These are phyloP conservation scores for Lasiodiplodia sp. DNA, from an alignment of 2,329 filamentous ascomycete genomes.

Conservation along the genomic window DNA sequence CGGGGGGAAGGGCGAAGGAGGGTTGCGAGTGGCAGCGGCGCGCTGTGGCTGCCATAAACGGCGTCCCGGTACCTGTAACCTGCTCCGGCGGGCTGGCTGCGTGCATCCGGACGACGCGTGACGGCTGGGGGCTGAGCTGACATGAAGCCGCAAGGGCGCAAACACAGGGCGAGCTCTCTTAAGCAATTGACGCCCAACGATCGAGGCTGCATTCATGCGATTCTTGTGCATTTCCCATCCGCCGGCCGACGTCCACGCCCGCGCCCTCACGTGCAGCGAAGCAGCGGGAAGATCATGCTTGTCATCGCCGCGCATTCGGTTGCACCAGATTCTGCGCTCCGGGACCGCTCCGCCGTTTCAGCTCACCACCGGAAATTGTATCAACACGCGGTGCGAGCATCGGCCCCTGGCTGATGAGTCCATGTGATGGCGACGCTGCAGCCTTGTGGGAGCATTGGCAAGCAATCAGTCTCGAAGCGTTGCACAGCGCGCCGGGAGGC, in stretches of 20 bases:
- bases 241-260: not conserved
- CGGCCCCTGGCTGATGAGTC: slow-evolving; percentile 9
- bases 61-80: not conserved
- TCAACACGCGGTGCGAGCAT: not conserved
- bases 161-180: slow-evolving; percentile 20
- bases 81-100: slow-evolving; percentile 11
- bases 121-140: slow-evolving; percentile 18
- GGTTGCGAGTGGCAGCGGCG: slow-evolving; percentile 15
- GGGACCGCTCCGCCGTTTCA: slow-evolving; percentile 21
- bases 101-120: not conserved
- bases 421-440: slow-evolving; percentile 27
- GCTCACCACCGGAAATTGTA: slow-evolving; percentile 1
- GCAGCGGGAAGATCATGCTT: slow-evolving; percentile 25
- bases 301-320: slow-evolving; percentile 22
- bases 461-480: slow-evolving; percentile 26
- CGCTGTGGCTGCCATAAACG: slow-evolving; percentile 11
- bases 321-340: slow-evolving; percentile 26
- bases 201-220: slow-evolving; percentile 28
- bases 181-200: slow-evolving; percentile 25
- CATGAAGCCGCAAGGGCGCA: slow-evolving; percentile 3
- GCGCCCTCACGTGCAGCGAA: slow-evolving; percentile 6
- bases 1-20: slow-evolving; percentile 7
- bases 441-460: slow-evolving; percentile 23
- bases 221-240: slow-evolving; percentile 25
- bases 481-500: not conserved